These are phyloP conservation scores for Suillus bovinus DNA, from an alignment of 768 basidiomycete genomes.

Conservation along the genomic window DNA sequence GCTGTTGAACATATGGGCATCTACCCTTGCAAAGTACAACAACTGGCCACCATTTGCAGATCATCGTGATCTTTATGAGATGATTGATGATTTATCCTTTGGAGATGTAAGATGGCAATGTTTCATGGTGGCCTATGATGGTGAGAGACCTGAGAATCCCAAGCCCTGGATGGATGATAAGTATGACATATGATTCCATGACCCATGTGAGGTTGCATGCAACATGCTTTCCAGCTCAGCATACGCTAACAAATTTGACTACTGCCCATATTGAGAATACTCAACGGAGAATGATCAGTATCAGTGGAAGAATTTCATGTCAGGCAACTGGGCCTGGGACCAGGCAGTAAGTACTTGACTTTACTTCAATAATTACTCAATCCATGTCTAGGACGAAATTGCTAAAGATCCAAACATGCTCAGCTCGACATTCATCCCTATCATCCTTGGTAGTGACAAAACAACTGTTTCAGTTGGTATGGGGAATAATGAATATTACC, in stretches of 20 bases:
- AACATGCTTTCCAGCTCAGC: constrained; percentile 25
- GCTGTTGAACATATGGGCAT: no score
- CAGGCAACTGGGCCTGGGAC: constrained; percentile 31
- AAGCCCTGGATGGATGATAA: constrained; percentile 29
- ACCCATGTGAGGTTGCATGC: constrained; percentile 16
- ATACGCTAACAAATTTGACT: constrained; percentile 22
- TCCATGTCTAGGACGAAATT: no score
- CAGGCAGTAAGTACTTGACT: constrained; percentile 34
- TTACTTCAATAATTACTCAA: no score
- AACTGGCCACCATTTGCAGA: no score
- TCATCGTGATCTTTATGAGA: constrained; percentile 20
- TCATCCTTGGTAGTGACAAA: constrained; percentile 17
- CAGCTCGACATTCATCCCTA: no score
- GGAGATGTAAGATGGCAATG: constrained; percentile 33
- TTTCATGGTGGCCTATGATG: constrained; percentile 20
- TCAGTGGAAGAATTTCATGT: constrained; percentile 23
- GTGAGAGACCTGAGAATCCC: constrained; percentile 16
- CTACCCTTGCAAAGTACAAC: no score
- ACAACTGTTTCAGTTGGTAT: constrained; percentile 17
- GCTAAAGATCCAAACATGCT: no score
- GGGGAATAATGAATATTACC: constrained; percentile 14
- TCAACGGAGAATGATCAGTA: constrained; percentile 8
- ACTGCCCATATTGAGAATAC: constrained; percentile 18
- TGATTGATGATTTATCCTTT: constrained; percentile 27
- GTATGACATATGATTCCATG: constrained; percentile 30